Evolutionary conservation across 2,329 filamentous ascomycete species (phyloP), one percentile per base, ranked within the genome.

Genomic region (Xylariaceae sp.): DNA sequence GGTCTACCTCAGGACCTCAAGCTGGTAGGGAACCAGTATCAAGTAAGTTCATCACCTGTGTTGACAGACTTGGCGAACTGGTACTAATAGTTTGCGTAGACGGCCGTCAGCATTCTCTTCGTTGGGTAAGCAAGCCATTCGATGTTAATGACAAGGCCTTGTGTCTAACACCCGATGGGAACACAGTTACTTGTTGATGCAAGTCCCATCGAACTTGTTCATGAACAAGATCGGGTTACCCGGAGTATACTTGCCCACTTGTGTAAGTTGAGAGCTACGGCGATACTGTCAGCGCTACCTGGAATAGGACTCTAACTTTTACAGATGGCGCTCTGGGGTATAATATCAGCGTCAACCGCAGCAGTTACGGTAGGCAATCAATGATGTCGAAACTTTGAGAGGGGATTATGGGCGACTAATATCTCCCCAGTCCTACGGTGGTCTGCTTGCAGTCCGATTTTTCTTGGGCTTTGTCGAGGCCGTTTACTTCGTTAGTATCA

Each of bases 161-260:
- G 41, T 17, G 5, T 53, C 61, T 63, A 55, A 61, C 44, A 10
- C 37, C n/a, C 13, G n/a, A 48, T 18, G 50, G 39, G 4, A 23
- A 23, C 39, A 6, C 18, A 77, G 75, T 4, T 80, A 80, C 61
- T 70, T 81, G 13, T 67, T 81, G 37, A 80, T 80, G 73, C 78
- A 81, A 65, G 75, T 82, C 7, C 79, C 79, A 0, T 80, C 78
- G 1, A 82, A 82, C 55, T 65, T 81, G 54, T 73, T 80, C 47
- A 66, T 82, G n/a, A 81, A 72, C 66, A 80, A 79, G 66, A 75
- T 78, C n/a, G 78, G 77, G 6, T 76, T 77, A 61, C 78, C 78
- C 3, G 76, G 75, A 4, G 59, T 80, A 34, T 78, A 80, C 66
- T 71, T 81, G 7, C 74, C 75, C 15, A 66, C 67, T 39, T 79